Percentiles rank a stretch among this genome's conserved stretches.
Evolutionary conservation across 2,329 filamentous ascomycete genomes (phyloP).

Genomic region (Onygenales sp.): DNA sequence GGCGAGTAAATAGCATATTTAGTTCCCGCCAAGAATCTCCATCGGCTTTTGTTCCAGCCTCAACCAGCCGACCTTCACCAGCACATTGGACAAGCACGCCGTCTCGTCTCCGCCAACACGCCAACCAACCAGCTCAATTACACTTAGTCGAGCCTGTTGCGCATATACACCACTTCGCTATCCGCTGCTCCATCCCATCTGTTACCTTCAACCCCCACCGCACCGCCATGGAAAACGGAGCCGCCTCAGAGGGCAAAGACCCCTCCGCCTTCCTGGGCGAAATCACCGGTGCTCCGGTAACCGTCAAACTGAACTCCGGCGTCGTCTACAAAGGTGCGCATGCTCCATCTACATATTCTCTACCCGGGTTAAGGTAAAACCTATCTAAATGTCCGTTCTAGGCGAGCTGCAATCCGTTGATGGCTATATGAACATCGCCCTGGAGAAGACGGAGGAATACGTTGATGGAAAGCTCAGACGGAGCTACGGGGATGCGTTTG

Average conservation of each 20-base stretch:
- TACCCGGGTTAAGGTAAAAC: neutral
- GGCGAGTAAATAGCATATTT: too few relatives aligned
- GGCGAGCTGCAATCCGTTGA: constrained; percentile 95
- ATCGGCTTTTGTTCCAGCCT: too few relatives aligned
- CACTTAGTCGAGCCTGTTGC: too few relatives aligned
- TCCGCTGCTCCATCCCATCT: neutral
- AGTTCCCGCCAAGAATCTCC: too few relatives aligned
- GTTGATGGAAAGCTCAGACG: constrained; percentile 75
- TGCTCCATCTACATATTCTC: neutral
- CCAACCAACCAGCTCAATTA: too few relatives aligned
- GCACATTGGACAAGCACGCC: too few relatives aligned
- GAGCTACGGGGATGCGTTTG: constrained; percentile 88
- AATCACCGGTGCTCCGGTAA: constrained; percentile 88
- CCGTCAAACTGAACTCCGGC: constrained; percentile 96
- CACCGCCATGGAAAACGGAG: constrained; percentile 63
- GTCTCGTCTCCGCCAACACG: too few relatives aligned
- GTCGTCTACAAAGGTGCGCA: constrained; percentile 84
- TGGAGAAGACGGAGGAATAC: constrained; percentile 90
- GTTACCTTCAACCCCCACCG: neutral
- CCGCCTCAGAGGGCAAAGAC: constrained; percentile 66
- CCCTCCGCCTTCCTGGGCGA: constrained; percentile 88
- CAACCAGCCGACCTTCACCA: too few relatives aligned
- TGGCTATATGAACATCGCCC: constrained; percentile 98
- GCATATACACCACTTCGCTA: neutral
- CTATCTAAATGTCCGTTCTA: constrained; percentile 27